These are phyloP conservation scores for Alternaria sp. DNA, from an alignment of 2,329 filamentous ascomycete species.

Conservation along the genomic window DNA sequence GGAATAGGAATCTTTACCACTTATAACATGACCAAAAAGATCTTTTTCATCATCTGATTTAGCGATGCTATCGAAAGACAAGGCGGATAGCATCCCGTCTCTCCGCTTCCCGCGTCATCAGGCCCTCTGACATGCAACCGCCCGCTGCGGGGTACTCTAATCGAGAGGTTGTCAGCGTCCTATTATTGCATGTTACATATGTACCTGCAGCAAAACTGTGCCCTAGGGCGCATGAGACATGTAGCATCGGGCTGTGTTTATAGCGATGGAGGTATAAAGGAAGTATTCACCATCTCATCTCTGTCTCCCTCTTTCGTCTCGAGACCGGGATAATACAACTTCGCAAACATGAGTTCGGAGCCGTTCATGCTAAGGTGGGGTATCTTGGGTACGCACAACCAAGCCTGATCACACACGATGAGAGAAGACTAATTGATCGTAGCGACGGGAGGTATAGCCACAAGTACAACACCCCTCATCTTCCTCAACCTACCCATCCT, in stretches of 20 bases:
- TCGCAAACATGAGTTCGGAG: slow-evolving; percentile 19
- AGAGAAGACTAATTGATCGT: slow-evolving; percentile 47
- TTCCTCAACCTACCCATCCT: background rate
- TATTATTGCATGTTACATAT: background rate
- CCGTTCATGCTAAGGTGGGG: slow-evolving; percentile 33
- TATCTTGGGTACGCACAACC: slow-evolving; percentile 24
- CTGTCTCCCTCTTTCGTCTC: background rate
- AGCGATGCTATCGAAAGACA: background rate
- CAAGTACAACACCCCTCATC: slow-evolving; percentile 1
- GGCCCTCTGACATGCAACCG: background rate
- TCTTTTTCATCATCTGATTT: background rate
- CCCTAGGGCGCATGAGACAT: background rate
- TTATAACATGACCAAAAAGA: background rate
- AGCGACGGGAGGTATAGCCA: slow-evolving; percentile 57
- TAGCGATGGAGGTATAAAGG: background rate
- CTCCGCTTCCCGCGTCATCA: slow-evolving; percentile 1
- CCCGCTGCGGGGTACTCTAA: slow-evolving; percentile 4
- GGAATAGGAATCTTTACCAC: no score
- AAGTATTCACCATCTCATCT: background rate
- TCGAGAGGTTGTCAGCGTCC: background rate
- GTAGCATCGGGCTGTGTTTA: background rate
- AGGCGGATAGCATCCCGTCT: background rate
- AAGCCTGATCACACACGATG: background rate
- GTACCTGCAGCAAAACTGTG: slow-evolving; percentile 3
- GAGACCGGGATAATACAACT: background rate